Evolutionary conservation across 768 basidiomycete genomes (phyloP).

Genomic region (Asterophora parasitica): DNA sequence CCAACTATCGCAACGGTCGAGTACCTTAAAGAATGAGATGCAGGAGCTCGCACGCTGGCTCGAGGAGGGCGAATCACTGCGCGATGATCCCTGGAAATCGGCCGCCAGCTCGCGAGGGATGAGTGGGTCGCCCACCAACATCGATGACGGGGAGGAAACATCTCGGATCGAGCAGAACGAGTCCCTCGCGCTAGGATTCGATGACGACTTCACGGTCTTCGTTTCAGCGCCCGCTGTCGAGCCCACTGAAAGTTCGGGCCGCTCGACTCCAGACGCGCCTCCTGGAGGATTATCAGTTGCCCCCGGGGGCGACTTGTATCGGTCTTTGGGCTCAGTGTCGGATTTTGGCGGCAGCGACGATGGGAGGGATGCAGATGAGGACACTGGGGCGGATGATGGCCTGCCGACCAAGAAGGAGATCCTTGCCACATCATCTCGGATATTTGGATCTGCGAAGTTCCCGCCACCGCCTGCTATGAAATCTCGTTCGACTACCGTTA

Average conservation of each 20-base stretch:
- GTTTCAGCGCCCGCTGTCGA: conserved; percentile 48
- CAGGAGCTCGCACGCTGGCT: conserved; percentile 61
- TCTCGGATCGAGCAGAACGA: conserved; percentile 1
- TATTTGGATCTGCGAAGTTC: conserved; percentile 36
- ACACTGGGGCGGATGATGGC: conserved; percentile 23
- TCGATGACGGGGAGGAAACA: conserved; percentile 10
- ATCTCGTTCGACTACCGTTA: not conserved
- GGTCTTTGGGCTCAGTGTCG: conserved; percentile 53
- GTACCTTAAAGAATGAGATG: conserved; percentile 45
- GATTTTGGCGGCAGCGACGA: conserved; percentile 48
- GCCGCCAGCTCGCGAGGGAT: conserved; percentile 25
- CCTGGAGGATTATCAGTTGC: conserved; percentile 15
- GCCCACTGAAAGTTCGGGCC: conserved; percentile 20
- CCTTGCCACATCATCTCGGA: conserved; percentile 39
- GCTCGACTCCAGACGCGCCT: conserved; percentile 17
- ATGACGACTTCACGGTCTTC: conserved; percentile 79
- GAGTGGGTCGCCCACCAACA: conserved; percentile 22
- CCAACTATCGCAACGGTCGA: conserved; percentile 23
- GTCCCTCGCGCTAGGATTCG: conserved; percentile 41
- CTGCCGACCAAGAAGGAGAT: conserved; percentile 49
- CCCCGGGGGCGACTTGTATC: conserved; percentile 33
- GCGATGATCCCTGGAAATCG: conserved; percentile 39
- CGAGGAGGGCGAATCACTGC: conserved; percentile 39
- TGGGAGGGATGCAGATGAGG: conserved; percentile 19
- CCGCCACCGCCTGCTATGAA: not conserved